Percentiles rank a stretch among this genome's conserved stretches.
Evolutionary conservation across 148 eudicot genomes (phyloP).

Genomic region (Cornus kousa): DNA sequence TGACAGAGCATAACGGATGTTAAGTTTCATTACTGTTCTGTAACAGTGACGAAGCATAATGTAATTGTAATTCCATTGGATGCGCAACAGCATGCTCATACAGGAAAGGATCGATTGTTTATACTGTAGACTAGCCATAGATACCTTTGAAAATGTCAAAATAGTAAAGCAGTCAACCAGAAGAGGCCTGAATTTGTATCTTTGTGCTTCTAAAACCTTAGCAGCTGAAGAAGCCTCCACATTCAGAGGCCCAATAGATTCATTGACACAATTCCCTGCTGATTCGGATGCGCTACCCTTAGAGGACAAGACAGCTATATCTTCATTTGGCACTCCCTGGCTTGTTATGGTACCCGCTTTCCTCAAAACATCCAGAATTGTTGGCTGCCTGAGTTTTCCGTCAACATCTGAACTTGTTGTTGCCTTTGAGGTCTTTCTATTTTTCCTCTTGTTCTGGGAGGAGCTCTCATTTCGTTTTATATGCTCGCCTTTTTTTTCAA

Average conservation of each 20-base stretch:
- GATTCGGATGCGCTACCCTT: constrained; percentile 27
- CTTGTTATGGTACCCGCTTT: constrained; percentile 37
- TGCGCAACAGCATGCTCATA: not conserved
- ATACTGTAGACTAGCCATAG: not conserved
- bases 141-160: constrained; percentile 41
- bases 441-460: constrained; percentile 27
- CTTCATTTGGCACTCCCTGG: constrained; percentile 28
- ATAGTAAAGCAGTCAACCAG: constrained; percentile 36
- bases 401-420: constrained; percentile 27
- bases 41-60: no score
- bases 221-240: constrained; percentile 38
- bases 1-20: no score
- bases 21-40: no score
- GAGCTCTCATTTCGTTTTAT: constrained; percentile 22
- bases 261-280: constrained; percentile 16
- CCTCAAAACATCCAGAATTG: constrained; percentile 37
- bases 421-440: constrained; percentile 27
- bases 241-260: constrained; percentile 17
- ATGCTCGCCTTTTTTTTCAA: constrained; percentile 28
- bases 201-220: constrained; percentile 39
- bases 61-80: not conserved
- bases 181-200: constrained; percentile 59
- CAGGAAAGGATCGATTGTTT: not conserved
- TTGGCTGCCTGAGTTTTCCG: constrained; percentile 44
- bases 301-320: constrained; percentile 19